Evolutionary conservation across 139 green algal species (phyloP), one percentile per base, ranked within the genome.

Genomic region (Ostreobium quekettii): DNA sequence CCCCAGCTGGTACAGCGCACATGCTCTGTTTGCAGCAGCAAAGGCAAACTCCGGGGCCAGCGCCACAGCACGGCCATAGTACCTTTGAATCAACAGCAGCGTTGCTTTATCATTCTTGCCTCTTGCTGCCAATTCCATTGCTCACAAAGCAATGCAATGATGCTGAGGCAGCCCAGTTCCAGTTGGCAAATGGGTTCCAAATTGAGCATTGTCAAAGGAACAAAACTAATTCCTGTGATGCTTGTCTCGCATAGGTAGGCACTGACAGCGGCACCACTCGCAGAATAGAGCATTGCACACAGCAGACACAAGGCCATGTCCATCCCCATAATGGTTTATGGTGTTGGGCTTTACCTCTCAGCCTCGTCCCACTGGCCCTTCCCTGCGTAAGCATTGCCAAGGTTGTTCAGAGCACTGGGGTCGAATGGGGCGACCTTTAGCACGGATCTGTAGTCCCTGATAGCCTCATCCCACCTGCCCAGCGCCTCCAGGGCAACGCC

Each of bases 371-470:
- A 92, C 0, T 78, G 36, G 26, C 66, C 56, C 22, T 64, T 53
- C 22, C 47, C 80, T 46, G 70, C 70, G 59, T 71, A 79, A 26
- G 83, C 76, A 49, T 94, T 96, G 22, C 88, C 89, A 11, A 93
- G 73, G 79, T 95, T 96, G 79, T 96, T 96, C 89, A 86, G 95
- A 1, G 74, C 87, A 22, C 78, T 74, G 1, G 90, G 85, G 65
- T 95, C 89, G 1, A 82, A 47, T 0, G 86, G 87, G 0, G 73
- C 72, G 0, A 78, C 89, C 2, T 58, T 73, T 67, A 94, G 69
- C 35, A 95, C 85, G 0, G 84, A 76, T 53, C 71, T 58, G 80
- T 95, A 96, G 77, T 96, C 88, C 0, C 36, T 19, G 5, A 85
- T 73, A 1, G 90, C 90, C 59, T 96, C 85, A 1, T 86, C 75